Base-by-base conservation (phyloP, 2,329 filamentous ascomycete genomes). In the Hypoxylon rubiginosum region DNA sequence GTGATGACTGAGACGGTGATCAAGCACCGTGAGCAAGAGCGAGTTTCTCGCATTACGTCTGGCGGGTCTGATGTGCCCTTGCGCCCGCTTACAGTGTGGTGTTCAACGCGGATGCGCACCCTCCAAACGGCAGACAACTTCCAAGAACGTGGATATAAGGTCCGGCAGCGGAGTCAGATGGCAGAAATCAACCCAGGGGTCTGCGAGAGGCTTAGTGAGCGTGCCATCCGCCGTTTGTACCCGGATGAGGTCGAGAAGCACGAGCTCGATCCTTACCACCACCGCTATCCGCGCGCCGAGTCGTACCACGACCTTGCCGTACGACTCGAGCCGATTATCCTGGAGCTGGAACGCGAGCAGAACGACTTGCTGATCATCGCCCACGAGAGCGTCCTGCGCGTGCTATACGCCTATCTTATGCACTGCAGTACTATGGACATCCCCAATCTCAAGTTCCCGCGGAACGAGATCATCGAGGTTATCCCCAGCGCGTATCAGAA, bases 291-390 rank as follows among this genome's bases (percentile, higher is more conserved):
- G 7, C 88, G 96, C 67, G 95, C 95, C 66, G 96, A 99, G 92
- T 98, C 95, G 8, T 99, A 99, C 79, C 96, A 99, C 78, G 96
- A 99, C 76, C 89, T 99, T 46, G 96, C 96, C n/a, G 96, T 99
- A 64, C 92, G 96, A 21, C 89, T 99, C 50, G 96, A 99, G 78
- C 97, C 96, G 43, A 97, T 99, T 75, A 99, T 99, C 75, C 88
- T 99, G 30, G 96, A 99, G 78, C 87, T 99, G 13, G 96, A 99
- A 82, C 91, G 96, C 46, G 96, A 99, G 81, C 93, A 97, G 74
- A 97, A 97, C 71, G 96, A 99, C 77, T 86, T 99, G n/a, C 87
- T 99, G 57, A 97, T 99, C 76, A 97, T 99, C 72, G 96, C 96
- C 0, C 96, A 99, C 79, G 96, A 99, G 79, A 97, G 93, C 55